These are phyloP conservation scores for Populus hybrid DNA, from an alignment of 441 rosid genomes.

Conservation along the genomic window DNA sequence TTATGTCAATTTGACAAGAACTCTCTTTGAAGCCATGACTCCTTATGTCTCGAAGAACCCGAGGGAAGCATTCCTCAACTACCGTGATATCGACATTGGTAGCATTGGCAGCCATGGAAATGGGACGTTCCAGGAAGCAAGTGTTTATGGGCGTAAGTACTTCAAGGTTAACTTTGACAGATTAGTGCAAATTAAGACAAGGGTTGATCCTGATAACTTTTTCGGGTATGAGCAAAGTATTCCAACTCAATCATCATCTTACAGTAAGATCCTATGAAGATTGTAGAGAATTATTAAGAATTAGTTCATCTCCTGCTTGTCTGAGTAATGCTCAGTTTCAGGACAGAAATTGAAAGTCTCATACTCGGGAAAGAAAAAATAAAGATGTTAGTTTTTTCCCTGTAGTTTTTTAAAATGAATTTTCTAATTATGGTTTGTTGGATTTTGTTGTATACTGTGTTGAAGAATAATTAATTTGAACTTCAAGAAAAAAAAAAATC, in stretches of 20 bases:
- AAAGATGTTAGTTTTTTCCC: neutral
- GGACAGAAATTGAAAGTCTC: neutral
- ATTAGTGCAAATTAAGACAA: constrained; percentile 47
- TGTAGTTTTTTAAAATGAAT: too few relatives aligned
- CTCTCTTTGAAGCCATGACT: constrained; percentile 36
- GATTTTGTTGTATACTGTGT: neutral
- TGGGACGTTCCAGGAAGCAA: constrained; percentile 16
- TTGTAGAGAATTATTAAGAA: neutral
- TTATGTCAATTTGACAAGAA: constrained; percentile 22
- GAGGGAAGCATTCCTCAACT: constrained; percentile 50
- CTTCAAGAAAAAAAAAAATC: neutral
- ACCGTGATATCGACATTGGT: constrained; percentile 47
- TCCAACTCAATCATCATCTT: constrained; percentile 1
- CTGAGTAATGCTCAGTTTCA: neutral
- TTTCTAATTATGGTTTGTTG: neutral
- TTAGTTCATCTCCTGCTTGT: neutral
- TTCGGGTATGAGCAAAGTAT: constrained; percentile 20
- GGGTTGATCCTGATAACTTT: constrained; percentile 49
- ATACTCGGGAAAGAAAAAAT: neutral
- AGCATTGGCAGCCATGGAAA: neutral
- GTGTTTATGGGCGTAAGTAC: constrained; percentile 44
- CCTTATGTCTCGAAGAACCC: constrained; percentile 56
- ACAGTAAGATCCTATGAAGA: neutral
- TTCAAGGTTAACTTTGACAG: constrained; percentile 48
- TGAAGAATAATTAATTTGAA: neutral